These are phyloP conservation scores for Bipolaris bicolor DNA, from an alignment of 2,329 filamentous ascomycete genomes.

Conservation along the genomic window DNA sequence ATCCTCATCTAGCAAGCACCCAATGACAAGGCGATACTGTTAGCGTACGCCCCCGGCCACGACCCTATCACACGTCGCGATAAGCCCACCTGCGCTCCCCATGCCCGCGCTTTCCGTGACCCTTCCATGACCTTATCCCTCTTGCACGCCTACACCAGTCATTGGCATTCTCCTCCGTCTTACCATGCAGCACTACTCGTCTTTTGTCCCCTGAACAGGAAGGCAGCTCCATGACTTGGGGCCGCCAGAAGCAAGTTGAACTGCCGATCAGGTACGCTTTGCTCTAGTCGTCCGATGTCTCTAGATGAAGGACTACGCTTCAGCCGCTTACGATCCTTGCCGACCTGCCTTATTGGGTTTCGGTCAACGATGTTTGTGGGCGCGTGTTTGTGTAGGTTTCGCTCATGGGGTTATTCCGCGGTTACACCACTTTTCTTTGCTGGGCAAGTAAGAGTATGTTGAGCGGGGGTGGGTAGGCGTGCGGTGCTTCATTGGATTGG, in stretches of 20 bases:
- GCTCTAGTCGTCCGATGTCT: conserved; percentile 12
- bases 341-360: conserved; percentile 38
- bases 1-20: conserved; percentile 21
- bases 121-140: conserved; percentile 21
- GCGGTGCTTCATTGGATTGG: conserved; percentile 39
- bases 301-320: conserved; percentile 24
- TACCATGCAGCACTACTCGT: conserved; percentile 19
- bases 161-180: conserved; percentile 3
- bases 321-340: conserved; percentile 16
- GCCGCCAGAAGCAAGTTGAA: conserved; percentile 8
- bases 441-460: conserved; percentile 14
- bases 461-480: conserved; percentile 22
- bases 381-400: conserved; percentile 7
- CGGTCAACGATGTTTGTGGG: conserved; percentile 24
- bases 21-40: conserved; percentile 33
- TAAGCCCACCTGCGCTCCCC: conserved; percentile 35
- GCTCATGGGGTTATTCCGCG: no score
- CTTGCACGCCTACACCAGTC: conserved; percentile 15
- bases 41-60: conserved; percentile 17
- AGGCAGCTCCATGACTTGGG: conserved; percentile 27
- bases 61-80: conserved; percentile 37
- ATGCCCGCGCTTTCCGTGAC: conserved; percentile 18
- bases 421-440: neutral
- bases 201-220: conserved; percentile 20
- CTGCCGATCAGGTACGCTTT: conserved; percentile 31